These are phyloP conservation scores for Globisporangium nodosum DNA, from an alignment of 352 stramenopile species.

Conservation along the genomic window DNA sequence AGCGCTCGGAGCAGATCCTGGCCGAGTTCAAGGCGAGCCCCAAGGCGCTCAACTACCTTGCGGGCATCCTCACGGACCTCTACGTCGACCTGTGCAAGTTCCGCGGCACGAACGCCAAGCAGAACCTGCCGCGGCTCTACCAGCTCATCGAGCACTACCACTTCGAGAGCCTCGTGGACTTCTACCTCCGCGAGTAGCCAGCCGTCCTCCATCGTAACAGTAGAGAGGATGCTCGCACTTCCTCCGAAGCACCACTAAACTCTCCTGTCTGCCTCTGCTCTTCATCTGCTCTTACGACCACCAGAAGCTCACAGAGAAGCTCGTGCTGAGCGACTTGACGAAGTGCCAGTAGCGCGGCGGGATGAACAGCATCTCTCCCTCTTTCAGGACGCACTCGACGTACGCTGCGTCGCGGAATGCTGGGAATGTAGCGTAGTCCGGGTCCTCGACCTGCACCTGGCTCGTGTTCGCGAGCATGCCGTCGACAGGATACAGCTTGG, in stretches of 20 bases:
- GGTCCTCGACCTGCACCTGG: slow-evolving; percentile 58
- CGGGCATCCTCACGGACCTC: slow-evolving; percentile 73
- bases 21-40: slow-evolving; percentile 68
- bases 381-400: slow-evolving; percentile 60
- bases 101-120: slow-evolving; percentile 67
- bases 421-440: slow-evolving; percentile 47
- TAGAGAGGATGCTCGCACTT: not conserved
- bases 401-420: slow-evolving; percentile 43
- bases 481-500: slow-evolving; percentile 77
- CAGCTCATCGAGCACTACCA: slow-evolving; percentile 81
- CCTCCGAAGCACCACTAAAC: too few relatives aligned
- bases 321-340: slow-evolving; percentile 70
- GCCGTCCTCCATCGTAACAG: too few relatives aligned
- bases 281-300: slow-evolving; percentile 23
- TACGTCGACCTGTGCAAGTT: slow-evolving; percentile 87
- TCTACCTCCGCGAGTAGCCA: slow-evolving; percentile 56
- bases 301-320: slow-evolving; percentile 85
- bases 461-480: slow-evolving; percentile 84
- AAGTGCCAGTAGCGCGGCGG: slow-evolving; percentile 87
- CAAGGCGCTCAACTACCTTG: slow-evolving; percentile 74
- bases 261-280: not conserved
- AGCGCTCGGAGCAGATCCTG: slow-evolving; percentile 54
- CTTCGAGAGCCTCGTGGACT: slow-evolving; percentile 70
- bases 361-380: slow-evolving; percentile 87
- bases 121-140: slow-evolving; percentile 62